Percentiles rank a stretch among this genome's conserved stretches.
phyloP scores from a whole-genome alignment of 139 green algal genomes.

The Volvox africanus region DNA sequence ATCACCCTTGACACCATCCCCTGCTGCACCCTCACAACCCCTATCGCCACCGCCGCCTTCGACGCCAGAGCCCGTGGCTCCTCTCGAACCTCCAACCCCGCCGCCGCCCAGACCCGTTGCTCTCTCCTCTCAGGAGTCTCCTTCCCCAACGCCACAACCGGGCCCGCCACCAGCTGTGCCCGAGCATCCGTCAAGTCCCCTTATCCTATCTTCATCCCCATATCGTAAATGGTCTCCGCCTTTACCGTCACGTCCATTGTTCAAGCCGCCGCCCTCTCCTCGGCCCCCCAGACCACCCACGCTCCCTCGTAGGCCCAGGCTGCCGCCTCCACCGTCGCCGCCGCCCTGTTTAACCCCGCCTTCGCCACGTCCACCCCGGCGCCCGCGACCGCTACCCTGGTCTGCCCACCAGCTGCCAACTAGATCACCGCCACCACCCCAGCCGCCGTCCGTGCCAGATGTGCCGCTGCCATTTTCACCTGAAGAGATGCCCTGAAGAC shows the following conservation, averaged over 20 bases:
- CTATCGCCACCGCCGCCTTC: not conserved
- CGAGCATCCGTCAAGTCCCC: not conserved
- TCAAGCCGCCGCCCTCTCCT: not conserved
- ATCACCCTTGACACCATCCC: not conserved
- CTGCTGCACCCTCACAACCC: not conserved
- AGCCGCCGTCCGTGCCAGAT: not conserved
- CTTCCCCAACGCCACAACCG: not conserved
- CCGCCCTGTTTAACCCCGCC: not conserved
- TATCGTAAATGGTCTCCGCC: not conserved
- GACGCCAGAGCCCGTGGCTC: not conserved
- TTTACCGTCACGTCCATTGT: not conserved
- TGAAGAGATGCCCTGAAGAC: not conserved
- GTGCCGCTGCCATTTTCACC: too few relatives aligned
- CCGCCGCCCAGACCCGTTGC: not conserved
- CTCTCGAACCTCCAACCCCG: not conserved
- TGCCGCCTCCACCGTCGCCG: not conserved
- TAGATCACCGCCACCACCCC: not conserved
- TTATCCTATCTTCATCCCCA: not conserved
- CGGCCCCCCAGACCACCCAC: not conserved
- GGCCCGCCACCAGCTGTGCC: not conserved
- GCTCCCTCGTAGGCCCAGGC: not conserved
- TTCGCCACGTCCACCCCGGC: too few relatives aligned
- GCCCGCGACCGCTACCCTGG: not conserved
- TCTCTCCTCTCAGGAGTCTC: not conserved
- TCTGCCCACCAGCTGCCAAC: too few relatives aligned